These are phyloP conservation scores for Phytophthora boehmeriae DNA, from an alignment of 352 stramenopile species.

Conservation along the genomic window DNA sequence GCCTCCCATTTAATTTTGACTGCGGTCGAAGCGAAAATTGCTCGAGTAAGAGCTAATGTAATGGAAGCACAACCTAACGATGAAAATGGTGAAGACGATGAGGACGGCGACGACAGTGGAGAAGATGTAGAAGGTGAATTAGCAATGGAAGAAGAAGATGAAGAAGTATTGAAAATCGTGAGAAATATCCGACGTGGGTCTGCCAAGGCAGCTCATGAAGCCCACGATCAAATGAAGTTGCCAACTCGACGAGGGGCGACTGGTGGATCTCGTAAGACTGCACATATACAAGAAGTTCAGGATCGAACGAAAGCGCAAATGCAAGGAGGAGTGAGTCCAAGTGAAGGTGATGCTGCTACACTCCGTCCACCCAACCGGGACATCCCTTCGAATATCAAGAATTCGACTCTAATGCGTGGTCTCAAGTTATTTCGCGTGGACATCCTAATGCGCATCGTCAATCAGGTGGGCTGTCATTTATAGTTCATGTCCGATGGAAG, in stretches of 20 bases:
- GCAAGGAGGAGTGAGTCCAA: conserved; percentile 13
- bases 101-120: conserved; percentile 6
- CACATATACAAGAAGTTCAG: conserved; percentile 2
- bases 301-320: conserved; percentile 14
- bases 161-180: conserved; percentile 40
- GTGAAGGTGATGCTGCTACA: conserved; percentile 24
- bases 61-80: conserved; percentile 1
- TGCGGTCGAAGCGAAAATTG: conserved; percentile 20
- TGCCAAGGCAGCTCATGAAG: conserved; percentile 24
- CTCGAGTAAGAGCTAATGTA: conserved; percentile 4
- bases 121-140: conserved; percentile 18
- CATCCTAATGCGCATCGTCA: conserved; percentile 65
- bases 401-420: conserved; percentile 42
- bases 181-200: conserved; percentile 41
- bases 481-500: not conserved
- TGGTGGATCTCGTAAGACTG: not conserved
- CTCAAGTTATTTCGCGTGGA: conserved; percentile 66
- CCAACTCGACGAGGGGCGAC: conserved; percentile 9
- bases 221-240: conserved; percentile 10
- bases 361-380: conserved; percentile 36
- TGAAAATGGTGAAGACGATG: conserved; percentile 24
- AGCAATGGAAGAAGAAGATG: conserved; percentile 48
- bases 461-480: conserved; percentile 38
- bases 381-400: conserved; percentile 55
- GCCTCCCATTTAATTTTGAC: conserved; percentile 23